Evolutionary conservation across 2,329 filamentous ascomycete genomes (phyloP), one percentile per base, ranked within the genome.

Genomic region (Fusarium algeriense): DNA sequence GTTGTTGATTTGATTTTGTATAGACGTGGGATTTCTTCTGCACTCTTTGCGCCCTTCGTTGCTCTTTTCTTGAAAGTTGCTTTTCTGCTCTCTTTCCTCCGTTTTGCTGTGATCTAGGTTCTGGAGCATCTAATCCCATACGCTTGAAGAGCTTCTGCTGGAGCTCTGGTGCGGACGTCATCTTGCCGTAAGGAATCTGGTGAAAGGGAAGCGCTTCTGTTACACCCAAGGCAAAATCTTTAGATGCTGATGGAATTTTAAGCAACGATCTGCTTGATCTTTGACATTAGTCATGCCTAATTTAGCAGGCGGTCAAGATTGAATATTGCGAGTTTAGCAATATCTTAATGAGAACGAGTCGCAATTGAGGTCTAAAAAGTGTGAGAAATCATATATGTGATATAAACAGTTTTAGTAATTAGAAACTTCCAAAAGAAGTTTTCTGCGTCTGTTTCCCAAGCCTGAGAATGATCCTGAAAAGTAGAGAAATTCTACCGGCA

Each of bases 11-110:
- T 23, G 71, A 56, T 23, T 75, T 74, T 14, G 75, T 64, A 48
- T 77, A 75, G n/a, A 78, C 73, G 17, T 83, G 83, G 32, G 79
- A 76, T 78, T 88, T 92, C 79, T 90, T 92, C 73, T 88, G 84
- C 26, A 84, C 82, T 59, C 92, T 86, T 73, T 92, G 89, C 19
- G 87, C 87, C 77, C 91, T 93, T 60, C 92, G 87, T 64, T 88
- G 86, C 58, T 92, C 90, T 82, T 92, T 93, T 72, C 91, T 86
- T 19, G 75, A 75, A 19, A 62, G 45, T 26, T 69, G 66, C 57
- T 55, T 67, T 48, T 71, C 67, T 60, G 73, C 60, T 60, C 76
- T 53, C 15, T 28, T 46, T 40, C 30, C 45, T 35, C 64, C 58
- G 17, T 67, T 67, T 46, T 53, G 61, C 12, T 65, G 60, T 13